A percentile compares a stretch with the other conserved stretches of the same genome.
Conservation (phyloP, 179 eudicot genomes). For the Silene noctiflora region DNA sequence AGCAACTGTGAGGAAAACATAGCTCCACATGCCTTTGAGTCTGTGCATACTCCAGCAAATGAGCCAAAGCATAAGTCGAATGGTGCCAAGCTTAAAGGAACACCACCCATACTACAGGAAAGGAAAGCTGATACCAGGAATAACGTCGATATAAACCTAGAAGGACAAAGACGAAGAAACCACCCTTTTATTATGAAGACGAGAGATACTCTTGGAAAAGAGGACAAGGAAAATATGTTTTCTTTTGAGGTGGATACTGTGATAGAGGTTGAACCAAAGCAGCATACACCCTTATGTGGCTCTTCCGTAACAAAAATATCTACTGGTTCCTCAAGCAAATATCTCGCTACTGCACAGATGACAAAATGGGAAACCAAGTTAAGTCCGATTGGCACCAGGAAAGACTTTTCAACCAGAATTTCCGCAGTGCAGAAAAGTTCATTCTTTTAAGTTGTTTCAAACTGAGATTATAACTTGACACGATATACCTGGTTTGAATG, state of each 20-base stretch:
- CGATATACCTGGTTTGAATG: too few species aligned
- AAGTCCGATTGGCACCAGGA: constrained; percentile 15
- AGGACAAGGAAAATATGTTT: constrained; percentile 32
- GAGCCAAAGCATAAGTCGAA: constrained; percentile 3
- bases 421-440: constrained; percentile 27
- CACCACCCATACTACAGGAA: neutral
- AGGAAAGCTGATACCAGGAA: neutral
- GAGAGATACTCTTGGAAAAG: constrained; percentile 5
- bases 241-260: constrained; percentile 20
- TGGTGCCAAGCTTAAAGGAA: constrained; percentile 9
- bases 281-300: constrained; percentile 14
- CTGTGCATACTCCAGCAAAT: constrained; percentile 5
- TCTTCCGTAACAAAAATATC: neutral
- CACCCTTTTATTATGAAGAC: constrained; percentile 9
- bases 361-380: constrained; percentile 6
- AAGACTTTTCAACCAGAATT: constrained; percentile 17
- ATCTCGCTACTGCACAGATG: neutral
- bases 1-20: neutral
- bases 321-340: constrained; percentile 21
- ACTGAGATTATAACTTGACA: neutral
- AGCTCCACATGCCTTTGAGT: neutral
- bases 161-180: neutral
- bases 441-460: constrained; percentile 13
- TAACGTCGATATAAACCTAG: neutral
- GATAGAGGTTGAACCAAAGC: constrained; percentile 24